Percentiles rank a stretch among this genome's conserved stretches.
phyloP scores from a whole-genome alignment of 2,329 filamentous ascomycete genomes.

The Blastomyces parvus region DNA sequence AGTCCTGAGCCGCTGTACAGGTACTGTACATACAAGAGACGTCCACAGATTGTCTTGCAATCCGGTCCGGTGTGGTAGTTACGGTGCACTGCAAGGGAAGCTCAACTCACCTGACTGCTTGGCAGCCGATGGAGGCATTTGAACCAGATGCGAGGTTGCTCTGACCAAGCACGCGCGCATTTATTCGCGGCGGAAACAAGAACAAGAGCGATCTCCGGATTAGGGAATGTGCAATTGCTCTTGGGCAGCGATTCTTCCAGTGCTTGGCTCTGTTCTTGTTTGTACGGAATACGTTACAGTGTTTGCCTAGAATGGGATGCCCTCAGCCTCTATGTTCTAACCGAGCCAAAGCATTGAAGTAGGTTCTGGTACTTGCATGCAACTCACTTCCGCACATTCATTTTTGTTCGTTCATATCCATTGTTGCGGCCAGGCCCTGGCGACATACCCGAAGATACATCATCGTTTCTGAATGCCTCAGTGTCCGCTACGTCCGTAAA shows the following conservation, averaged over 20 bases:
- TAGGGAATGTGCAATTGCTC: background rate
- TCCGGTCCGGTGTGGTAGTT: background rate
- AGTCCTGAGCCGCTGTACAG: too few relatives aligned
- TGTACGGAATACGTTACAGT: background rate
- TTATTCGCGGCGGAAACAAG: background rate
- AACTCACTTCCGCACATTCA: background rate
- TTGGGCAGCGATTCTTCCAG: background rate
- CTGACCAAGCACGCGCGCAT: background rate
- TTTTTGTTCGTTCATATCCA: background rate
- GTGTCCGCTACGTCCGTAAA: background rate
- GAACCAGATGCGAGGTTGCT: background rate
- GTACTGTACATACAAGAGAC: background rate
- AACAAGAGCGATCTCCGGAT: background rate
- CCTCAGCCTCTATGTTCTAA: background rate
- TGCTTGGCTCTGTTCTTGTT: background rate
- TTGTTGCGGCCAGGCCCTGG: background rate
- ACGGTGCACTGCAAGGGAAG: background rate
- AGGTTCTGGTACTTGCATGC: background rate
- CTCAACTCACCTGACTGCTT: background rate
- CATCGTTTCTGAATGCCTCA: background rate
- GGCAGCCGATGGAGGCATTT: background rate
- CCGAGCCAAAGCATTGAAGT: background rate
- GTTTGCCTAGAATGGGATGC: background rate
- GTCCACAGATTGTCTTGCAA: background rate
- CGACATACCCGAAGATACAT: background rate